Evolutionary conservation across 805 yeast species (phyloP), one percentile per base, ranked within the genome.

Genomic region (Wickerhamomyces bisporus): DNA sequence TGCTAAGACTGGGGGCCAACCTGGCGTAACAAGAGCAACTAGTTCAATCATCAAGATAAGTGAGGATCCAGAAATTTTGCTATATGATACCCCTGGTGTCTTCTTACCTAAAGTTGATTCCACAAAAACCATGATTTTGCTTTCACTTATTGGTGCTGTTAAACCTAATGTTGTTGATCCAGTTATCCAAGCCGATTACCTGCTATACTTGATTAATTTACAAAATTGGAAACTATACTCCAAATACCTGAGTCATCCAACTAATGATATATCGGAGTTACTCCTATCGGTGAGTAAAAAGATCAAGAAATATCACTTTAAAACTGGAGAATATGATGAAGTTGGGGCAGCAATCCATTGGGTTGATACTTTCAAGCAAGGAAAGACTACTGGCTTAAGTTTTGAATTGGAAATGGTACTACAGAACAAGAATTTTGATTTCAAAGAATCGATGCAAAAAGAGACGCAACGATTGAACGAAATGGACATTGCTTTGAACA

Each of bases 61-160:
- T 30, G 60, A 65, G 10, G 68, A 68, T 21, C 89, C 93, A 0
- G 78, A 76, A 25, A 71, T 91, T 3, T 70, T 77, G 41, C 65
- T 89, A 7, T 77, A 84, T 49, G 98, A 93, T 56, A 85, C 97
- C 0, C 98, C 98, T 0, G 98, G 98, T 1, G 89, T 93, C 4
- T 77, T 86, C 40, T 60, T 87, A 11, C 98, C 98, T 0, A 75
- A 77, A 16, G 84, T 79, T 9, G 70, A 72, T 33, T 71, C 73
- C 43, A 57, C 72, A 4, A 77, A 79, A 44, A 77, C 87, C 2
- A 86, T 89, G 93, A 64, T 91, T 18, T 73, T 80, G 3, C 66
- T 89, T 27, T 70, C 85, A 1, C 61, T 88, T 15, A 77, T 83
- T 26, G 94, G 95, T 1, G 81, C 93, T 34, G 82, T 89, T 6